Percentiles rank a stretch among this genome's conserved stretches.
Conservation (phyloP, 768 basidiomycete species). For the Kwoniella shandongensis region DNA sequence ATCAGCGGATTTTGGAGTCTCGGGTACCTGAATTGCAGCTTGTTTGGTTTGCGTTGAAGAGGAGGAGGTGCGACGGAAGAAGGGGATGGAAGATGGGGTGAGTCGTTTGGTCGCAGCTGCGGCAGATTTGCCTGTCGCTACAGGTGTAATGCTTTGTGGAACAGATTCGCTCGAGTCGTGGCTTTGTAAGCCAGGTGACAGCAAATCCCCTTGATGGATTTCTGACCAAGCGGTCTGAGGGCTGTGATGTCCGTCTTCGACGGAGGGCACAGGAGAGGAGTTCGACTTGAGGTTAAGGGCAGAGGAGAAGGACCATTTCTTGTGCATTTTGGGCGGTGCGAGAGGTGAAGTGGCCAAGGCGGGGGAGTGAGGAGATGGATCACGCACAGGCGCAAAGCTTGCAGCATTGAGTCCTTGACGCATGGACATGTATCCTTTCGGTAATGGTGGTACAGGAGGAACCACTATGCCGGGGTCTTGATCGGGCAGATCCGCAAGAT, state of each 20-base stretch:
- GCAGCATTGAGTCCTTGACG: conserved; percentile 31
- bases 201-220: conserved; percentile 25
- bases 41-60: conserved; percentile 37
- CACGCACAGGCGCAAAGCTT: conserved; percentile 13
- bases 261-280: conserved; percentile 32
- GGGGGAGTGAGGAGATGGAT: conserved; percentile 53
- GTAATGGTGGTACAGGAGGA: conserved; percentile 52
- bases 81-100: conserved; percentile 48
- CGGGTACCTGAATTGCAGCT: conserved; percentile 9
- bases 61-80: conserved; percentile 51
- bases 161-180: conserved; percentile 20
- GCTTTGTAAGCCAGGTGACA: conserved; percentile 22
- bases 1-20: conserved; percentile 20
- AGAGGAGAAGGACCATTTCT: conserved; percentile 54
- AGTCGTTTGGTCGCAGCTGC: conserved; percentile 29
- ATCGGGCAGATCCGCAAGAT: conserved; percentile 19
- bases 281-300: conserved; percentile 44
- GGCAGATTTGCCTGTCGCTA: conserved; percentile 9
- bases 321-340: conserved; percentile 39
- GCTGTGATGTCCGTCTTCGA: conserved; percentile 44
- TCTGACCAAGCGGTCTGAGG: conserved; percentile 44
- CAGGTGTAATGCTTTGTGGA: conserved; percentile 9
- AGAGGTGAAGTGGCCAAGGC: conserved; percentile 13
- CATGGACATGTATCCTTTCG: conserved; percentile 47
- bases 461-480: conserved; percentile 27